Percentiles rank a stretch among this genome's conserved stretches.
Conservation (phyloP, 306 rosid species). For the Mimosa bimucronata region DNA sequence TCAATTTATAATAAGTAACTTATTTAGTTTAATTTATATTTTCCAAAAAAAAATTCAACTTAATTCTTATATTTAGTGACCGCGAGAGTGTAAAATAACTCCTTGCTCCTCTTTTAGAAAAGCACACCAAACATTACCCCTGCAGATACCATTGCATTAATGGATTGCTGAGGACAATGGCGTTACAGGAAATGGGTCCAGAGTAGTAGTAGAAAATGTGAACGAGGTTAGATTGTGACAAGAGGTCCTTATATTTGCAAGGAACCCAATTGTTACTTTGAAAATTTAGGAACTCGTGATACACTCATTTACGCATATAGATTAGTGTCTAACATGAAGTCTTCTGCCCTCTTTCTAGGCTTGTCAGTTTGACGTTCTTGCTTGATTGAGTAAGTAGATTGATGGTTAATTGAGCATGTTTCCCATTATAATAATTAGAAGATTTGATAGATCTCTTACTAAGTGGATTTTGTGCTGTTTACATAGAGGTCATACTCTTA, state of each 20-base stretch:
- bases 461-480: neutral
- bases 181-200: too few relatives aligned
- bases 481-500: neutral
- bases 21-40: too few relatives aligned
- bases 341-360: neutral
- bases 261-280: neutral
- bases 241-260: neutral
- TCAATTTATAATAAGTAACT: too few relatives aligned
- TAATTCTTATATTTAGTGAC: too few relatives aligned
- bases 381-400: neutral
- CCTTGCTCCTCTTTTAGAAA: too few relatives aligned
- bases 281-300: neutral
- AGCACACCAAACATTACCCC: too few relatives aligned
- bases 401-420: neutral
- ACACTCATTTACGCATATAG: neutral
- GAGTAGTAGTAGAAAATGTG: neutral
- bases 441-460: neutral
- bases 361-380: neutral
- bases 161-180: too few relatives aligned
- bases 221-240: neutral
- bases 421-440: neutral
- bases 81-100: too few relatives aligned
- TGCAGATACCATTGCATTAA: too few relatives aligned
- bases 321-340: neutral
- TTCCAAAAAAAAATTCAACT: too few relatives aligned